phyloP scores from a whole-genome alignment of 2,329 filamentous ascomycete genomes.

The Curvularia spicifera region DNA sequence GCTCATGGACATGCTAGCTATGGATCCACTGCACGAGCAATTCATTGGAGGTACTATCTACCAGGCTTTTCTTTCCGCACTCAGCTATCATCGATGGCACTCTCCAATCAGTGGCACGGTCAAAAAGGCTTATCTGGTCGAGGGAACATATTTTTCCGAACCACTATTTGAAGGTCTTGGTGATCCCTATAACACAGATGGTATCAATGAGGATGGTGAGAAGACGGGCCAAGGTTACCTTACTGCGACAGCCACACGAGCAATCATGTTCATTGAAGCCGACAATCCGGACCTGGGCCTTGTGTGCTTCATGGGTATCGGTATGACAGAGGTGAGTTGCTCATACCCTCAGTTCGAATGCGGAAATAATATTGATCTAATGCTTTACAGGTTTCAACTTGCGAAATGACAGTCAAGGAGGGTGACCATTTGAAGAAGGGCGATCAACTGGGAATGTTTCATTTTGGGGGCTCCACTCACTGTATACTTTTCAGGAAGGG shows the following conservation, averaged over 20 bases:
- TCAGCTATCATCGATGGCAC: conserved; percentile 77
- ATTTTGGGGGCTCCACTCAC: conserved; percentile 76
- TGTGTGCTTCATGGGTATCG: conserved; percentile 73
- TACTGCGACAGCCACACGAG: conserved; percentile 70
- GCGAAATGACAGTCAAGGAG: conserved; percentile 71
- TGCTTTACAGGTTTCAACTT: conserved; percentile 58
- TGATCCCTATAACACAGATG: conserved; percentile 50
- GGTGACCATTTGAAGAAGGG: conserved; percentile 73
- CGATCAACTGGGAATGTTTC: conserved; percentile 77
- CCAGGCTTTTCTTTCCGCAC: conserved; percentile 71
- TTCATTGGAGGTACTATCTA: conserved; percentile 72
- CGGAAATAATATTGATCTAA: background rate
- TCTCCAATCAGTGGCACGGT: conserved; percentile 69
- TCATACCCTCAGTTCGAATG: background rate
- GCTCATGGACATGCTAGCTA: conserved; percentile 66
- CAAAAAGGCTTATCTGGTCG: conserved; percentile 62
- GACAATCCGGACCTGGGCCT: conserved; percentile 71
- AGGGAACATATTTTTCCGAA: conserved; percentile 74
- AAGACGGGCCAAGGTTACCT: conserved; percentile 69
- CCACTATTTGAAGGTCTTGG: conserved; percentile 59
- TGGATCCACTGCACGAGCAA: conserved; percentile 59
- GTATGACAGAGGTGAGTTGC: conserved; percentile 72
- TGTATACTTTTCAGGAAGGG: conserved; percentile 70
- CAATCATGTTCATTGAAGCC: conserved; percentile 72
- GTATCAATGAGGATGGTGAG: conserved; percentile 48